Evolutionary conservation across 2,329 filamentous ascomycete genomes (phyloP), one percentile per base, ranked within the genome.

Genomic region (Fusarium sublunatum): DNA sequence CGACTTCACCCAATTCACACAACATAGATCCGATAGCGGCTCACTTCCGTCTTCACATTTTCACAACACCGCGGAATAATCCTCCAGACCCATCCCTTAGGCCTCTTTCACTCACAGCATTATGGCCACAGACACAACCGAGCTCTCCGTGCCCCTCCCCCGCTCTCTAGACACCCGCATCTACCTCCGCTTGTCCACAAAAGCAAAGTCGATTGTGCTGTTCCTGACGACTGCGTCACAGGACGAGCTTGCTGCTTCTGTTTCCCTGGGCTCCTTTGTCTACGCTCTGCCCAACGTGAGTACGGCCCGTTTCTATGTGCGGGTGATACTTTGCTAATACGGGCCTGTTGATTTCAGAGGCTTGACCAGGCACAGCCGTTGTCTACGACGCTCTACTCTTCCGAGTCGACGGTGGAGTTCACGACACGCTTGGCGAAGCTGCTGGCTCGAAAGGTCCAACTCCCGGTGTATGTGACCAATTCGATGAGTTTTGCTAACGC

Each of bases 231-330:
- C 87, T 0, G 80, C 83, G 4, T 74, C 82, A 25, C 79, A 79
- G 52, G 85, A 85, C 48, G 83, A 86, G 38, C 74, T 76, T n/a
- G 78, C 78, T 11, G 73, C 76, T 8, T 74, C 81, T 7, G 79
- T 84, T 36, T 79, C 84, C 45, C 83, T 98, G 77, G 94, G 95
- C 4, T 97, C 92, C 45, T 94, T 98, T 73, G 91, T 98, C 41
- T 98, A 97, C 74, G 91, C 93, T 3, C 86, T 99, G 75, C 94
- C 95, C 13, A 91, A 97, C 78, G 95, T 97, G 80, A 70, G 79
- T 74, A 12, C 45, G 12, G 58, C 34, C 26, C 29, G 38, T 35
- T 56, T 53, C 3, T 38, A 25, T 52, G n/a, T 44, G n/a, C 24
- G 22, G 22, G 47, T 63, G 29, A 36, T 46, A 48, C 26, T 32